Evolutionary conservation across 2,329 filamentous ascomycete genomes (phyloP), one percentile per base, ranked within the genome.

Genomic region (Diaporthe destruens): DNA sequence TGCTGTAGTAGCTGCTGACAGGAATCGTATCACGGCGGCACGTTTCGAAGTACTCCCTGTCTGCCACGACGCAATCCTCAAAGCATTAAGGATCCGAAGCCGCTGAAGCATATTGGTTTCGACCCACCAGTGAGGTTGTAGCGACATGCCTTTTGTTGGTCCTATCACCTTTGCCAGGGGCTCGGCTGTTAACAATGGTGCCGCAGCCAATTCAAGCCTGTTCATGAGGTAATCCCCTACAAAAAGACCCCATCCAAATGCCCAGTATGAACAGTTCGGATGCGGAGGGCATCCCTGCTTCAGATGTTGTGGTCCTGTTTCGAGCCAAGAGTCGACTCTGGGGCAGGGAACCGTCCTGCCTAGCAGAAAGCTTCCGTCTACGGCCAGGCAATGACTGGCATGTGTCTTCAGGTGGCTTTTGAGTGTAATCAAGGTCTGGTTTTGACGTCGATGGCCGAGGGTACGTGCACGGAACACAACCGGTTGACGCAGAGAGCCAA

Each of bases 71-170:
- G 59, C 59, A 65, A 65, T 65, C 47, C 53, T n/a, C 32, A 66
- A 39, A 66, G 61, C 47, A 66, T 66, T 39, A 25, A 66, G 47
- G 44, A 66, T 53, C 47, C 47, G 61, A 66, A 39, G 61, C 32
- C 44, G 47, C 32, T 66, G 61, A 66, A 53, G 61, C 61, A 53
- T 53, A 16, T 53, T 44, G 47, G 61, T 53, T 66, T 66, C 61
- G 61, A 53, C 47, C 61, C 61, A 66, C 47, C 47, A 66, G 47
- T 44, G 44, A 66, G 61, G 61, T 66, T 29, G 61, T 66, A 53
- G 61, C 34, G 32, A 66, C 61, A 63, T 25, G 57, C 39, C 8
- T 63, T 18, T 34, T 25, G 59, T 47, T 49, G 42, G 61, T 39
- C 47, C n/a, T 25, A 66, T 34, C 44, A 51, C 44, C 61, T 53